Conservation (phyloP, 1,139 yeast species). For the Zygosaccharomyces sapae region DNA sequence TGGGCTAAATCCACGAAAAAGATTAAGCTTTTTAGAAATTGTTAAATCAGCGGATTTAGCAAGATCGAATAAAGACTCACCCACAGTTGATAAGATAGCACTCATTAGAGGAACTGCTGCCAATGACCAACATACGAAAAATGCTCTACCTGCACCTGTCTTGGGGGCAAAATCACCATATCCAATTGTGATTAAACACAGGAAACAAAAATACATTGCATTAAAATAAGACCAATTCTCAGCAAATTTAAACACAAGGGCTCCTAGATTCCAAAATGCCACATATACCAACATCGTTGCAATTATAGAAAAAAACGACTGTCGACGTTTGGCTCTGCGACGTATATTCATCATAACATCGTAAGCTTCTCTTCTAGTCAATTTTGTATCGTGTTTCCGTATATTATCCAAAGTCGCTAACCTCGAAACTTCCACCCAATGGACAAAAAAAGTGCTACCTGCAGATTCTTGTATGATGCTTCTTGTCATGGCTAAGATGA, state of each 20-base stretch:
- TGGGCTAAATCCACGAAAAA: constrained; percentile 3
- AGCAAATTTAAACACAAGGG: constrained; percentile 51
- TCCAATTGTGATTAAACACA: constrained; percentile 76
- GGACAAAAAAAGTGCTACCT: constrained; percentile 62
- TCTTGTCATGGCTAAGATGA: constrained; percentile 65
- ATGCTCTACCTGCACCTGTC: constrained; percentile 60
- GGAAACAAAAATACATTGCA: constrained; percentile 65
- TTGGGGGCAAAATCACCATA: constrained; percentile 72
- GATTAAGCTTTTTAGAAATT: constrained; percentile 16
- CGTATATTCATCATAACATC: constrained; percentile 51
- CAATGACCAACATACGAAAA: constrained; percentile 75
- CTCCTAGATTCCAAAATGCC: constrained; percentile 68
- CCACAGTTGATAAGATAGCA: constrained; percentile 64
- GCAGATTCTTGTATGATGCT: constrained; percentile 57
- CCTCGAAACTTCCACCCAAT: constrained; percentile 46
- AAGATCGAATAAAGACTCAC: constrained; percentile 50
- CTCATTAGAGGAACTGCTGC: constrained; percentile 86
- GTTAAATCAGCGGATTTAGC: constrained; percentile 29
- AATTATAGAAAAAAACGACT: constrained; percentile 38
- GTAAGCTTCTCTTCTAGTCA: constrained; percentile 46
- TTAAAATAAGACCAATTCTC: constrained; percentile 71
- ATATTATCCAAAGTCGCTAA: constrained; percentile 24
- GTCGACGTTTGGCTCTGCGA: constrained; percentile 37
- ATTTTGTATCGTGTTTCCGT: constrained; percentile 20
- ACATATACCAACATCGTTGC: constrained; percentile 47